These are phyloP conservation scores for Fusarium veterinarium DNA, from an alignment of 2,329 filamentous ascomycete genomes.

Conservation along the genomic window DNA sequence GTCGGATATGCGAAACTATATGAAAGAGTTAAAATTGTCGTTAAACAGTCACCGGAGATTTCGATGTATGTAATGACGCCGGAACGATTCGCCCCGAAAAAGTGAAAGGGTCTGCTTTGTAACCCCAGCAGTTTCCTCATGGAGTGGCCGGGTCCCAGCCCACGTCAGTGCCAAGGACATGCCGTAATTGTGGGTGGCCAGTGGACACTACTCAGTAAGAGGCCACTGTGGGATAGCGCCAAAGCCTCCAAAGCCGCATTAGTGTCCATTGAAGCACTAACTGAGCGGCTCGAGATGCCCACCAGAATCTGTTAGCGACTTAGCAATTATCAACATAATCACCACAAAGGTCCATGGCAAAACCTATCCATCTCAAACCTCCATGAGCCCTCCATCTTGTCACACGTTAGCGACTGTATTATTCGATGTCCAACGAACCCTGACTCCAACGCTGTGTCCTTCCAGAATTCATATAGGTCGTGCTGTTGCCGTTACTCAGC, in stretches of 20 bases:
- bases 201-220: constrained; percentile 28
- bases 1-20: constrained; percentile 4
- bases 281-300: rapidly evolving
- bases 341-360: constrained; percentile 42
- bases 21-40: constrained; percentile 18
- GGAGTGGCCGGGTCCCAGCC: constrained; percentile 16
- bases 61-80: constrained; percentile 43
- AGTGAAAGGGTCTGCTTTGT: constrained; percentile 34
- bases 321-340: constrained; percentile 5
- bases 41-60: constrained; percentile 36
- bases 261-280: constrained; percentile 10
- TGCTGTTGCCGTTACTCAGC: constrained; percentile 27
- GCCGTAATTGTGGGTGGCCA: constrained; percentile 34
- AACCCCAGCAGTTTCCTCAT: constrained; percentile 21
- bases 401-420: constrained; percentile 36
- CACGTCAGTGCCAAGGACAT: constrained; percentile 40
- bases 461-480: constrained; percentile 26
- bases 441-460: constrained; percentile 36
- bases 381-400: constrained; percentile 44
- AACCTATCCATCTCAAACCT: constrained; percentile 46
- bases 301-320: not conserved
- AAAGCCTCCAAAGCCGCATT: constrained; percentile 7
- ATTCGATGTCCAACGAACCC: constrained; percentile 37
- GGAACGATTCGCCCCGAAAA: constrained; percentile 33
- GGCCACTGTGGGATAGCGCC: constrained; percentile 26